Conservation (phyloP, 2,329 filamentous ascomycete species). For the Paracoccidioides brasiliensis region DNA sequence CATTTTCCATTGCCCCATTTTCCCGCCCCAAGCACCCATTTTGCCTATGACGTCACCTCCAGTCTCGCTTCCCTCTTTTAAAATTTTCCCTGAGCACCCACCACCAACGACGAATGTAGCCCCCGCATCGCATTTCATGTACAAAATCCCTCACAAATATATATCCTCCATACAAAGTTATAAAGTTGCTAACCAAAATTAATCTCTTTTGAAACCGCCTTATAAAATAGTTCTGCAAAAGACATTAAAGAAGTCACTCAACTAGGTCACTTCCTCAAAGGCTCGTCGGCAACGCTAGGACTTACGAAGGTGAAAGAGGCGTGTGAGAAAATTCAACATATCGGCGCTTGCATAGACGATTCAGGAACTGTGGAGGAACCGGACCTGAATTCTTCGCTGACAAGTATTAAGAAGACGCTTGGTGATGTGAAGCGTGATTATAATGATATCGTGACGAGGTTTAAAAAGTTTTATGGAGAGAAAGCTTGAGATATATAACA, state of each 20-base stretch:
- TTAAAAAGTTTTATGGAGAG: conserved; percentile 58
- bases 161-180: too few relatives aligned
- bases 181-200: background rate
- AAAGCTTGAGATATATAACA: background rate
- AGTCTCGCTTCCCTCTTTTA: background rate
- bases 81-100: background rate
- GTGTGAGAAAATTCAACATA: conserved; percentile 95
- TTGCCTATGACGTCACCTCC: conserved; percentile 7
- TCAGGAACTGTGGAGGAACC: conserved; percentile 54
- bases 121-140: too few relatives aligned
- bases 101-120: background rate
- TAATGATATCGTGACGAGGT: conserved; percentile 53
- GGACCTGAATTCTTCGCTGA: conserved; percentile 54
- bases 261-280: conserved; percentile 92
- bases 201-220: background rate
- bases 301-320: conserved; percentile 80
- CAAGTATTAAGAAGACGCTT: conserved; percentile 58
- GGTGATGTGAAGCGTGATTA: conserved; percentile 64
- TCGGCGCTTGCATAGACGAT: conserved; percentile 68
- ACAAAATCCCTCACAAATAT: too few relatives aligned
- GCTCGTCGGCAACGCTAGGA: conserved; percentile 87
- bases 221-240: conserved; percentile 15
- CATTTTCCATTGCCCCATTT: conserved; percentile 2
- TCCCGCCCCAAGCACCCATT: background rate
- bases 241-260: conserved; percentile 64